Evolutionary conservation across 306 rosid species (phyloP).

Genomic region (Prinsepia uniflora): DNA sequence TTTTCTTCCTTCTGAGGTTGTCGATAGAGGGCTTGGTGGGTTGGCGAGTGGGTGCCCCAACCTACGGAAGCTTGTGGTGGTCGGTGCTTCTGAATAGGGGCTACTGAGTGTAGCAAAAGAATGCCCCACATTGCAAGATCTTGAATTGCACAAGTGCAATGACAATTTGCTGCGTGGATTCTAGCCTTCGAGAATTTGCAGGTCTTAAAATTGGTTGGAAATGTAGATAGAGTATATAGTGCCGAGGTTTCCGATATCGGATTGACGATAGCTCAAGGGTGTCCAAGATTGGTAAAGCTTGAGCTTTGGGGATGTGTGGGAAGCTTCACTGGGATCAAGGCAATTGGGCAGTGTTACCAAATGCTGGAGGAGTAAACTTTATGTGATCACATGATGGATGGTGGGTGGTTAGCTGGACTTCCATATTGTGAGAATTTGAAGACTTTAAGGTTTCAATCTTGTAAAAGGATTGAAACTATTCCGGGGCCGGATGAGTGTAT

Average conservation of each 20-base stretch:
- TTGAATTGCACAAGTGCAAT: constrained; percentile 72
- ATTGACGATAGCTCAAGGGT: constrained; percentile 82
- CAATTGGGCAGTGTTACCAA: constrained; percentile 76
- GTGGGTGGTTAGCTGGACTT: constrained; percentile 80
- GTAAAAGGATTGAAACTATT: constrained; percentile 53
- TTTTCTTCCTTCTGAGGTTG: constrained; percentile 57
- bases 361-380: constrained; percentile 80
- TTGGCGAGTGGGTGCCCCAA: constrained; percentile 79
- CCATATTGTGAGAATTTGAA: constrained; percentile 76
- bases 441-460: constrained; percentile 61
- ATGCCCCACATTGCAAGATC: constrained; percentile 67
- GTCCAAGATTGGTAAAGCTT: constrained; percentile 72
- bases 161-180: constrained; percentile 69
- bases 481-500: constrained; percentile 64
- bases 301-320: constrained; percentile 87
- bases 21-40: constrained; percentile 61
- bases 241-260: constrained; percentile 75
- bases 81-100: constrained; percentile 78
- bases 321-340: constrained; percentile 81
- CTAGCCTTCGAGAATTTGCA: constrained; percentile 73
- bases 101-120: constrained; percentile 70
- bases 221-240: constrained; percentile 46
- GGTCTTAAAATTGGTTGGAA: constrained; percentile 56
- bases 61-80: constrained; percentile 55
- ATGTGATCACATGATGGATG: constrained; percentile 78